Percentiles rank a stretch among this genome's conserved stretches.
These are phyloP conservation scores for Casuarina cunninghamiana DNA, from an alignment of 306 rosid species.

Conservation along the genomic window DNA sequence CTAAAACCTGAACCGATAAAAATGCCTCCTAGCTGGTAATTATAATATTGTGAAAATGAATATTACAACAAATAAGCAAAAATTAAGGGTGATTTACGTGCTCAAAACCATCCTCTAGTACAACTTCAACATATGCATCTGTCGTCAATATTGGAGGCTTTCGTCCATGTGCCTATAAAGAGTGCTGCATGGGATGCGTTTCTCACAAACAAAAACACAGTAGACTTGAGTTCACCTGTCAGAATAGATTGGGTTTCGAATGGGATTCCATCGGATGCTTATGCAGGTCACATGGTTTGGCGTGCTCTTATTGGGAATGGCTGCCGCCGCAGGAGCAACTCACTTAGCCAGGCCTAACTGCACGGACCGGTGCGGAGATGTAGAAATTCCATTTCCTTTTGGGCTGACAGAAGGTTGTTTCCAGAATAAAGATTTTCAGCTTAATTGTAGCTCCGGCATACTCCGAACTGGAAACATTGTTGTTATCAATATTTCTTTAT, in stretches of 20 bases:
- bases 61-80: no score
- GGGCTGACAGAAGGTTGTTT: conserved; percentile 26
- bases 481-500: conserved; percentile 19
- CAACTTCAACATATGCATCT: no score
- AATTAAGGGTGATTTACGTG: no score
- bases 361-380: conserved; percentile 27
- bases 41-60: no score
- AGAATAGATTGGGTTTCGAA: background rate
- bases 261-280: background rate
- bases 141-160: no score
- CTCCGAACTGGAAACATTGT: background rate
- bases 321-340: background rate
- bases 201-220: no score
- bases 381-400: conserved; percentile 54
- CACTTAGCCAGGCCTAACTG: conserved; percentile 24
- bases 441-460: conserved; percentile 4
- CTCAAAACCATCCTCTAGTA: no score
- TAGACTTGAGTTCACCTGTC: no score
- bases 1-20: no score
- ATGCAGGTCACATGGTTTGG: background rate
- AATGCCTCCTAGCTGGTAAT: no score
- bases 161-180: no score
- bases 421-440: background rate
- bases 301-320: background rate
- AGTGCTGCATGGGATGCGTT: no score